A percentile compares a stretch with the other conserved stretches of the same genome.
phyloP scores from a whole-genome alignment of 2,329 filamentous ascomycete genomes.

The Pseudogymnoascus sp. region DNA sequence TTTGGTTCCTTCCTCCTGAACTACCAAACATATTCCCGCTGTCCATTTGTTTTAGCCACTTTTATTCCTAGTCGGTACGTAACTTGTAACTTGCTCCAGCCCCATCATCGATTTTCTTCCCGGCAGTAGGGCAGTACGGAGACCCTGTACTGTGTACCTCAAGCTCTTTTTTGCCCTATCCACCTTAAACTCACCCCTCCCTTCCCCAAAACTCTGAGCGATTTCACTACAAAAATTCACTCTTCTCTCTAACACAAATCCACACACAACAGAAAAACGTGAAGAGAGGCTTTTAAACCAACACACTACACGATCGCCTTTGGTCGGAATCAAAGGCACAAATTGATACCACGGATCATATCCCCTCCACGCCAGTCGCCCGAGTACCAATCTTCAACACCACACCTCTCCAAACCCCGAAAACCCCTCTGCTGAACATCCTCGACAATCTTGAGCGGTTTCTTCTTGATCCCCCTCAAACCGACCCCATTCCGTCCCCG shows the following conservation, averaged over 20 bases:
- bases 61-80: not conserved
- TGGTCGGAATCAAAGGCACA: conserved; percentile 54
- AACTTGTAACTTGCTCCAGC: not conserved
- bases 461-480: conserved; percentile 42
- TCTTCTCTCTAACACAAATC: not conserved
- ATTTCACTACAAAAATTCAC: not conserved
- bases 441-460: conserved; percentile 42
- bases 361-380: conserved; percentile 18
- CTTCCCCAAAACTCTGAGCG: not conserved
- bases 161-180: not conserved
- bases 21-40: not conserved
- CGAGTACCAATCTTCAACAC: conserved; percentile 63
- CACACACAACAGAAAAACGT: not conserved
- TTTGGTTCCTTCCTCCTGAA: not conserved
- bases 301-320: conserved; percentile 41
- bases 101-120: conserved; percentile 2
- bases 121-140: not conserved
- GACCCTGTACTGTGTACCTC: not conserved
- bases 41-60: not conserved
- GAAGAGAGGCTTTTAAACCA: not conserved
- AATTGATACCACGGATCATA: conserved; percentile 42
- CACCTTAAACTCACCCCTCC: not conserved
- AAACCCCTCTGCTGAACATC: not conserved
- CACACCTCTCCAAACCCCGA: conserved; percentile 26
- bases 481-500: conserved; percentile 49